Base-by-base conservation (phyloP, 2,329 filamentous ascomycete genomes). In the Huntiella savannae region DNA sequence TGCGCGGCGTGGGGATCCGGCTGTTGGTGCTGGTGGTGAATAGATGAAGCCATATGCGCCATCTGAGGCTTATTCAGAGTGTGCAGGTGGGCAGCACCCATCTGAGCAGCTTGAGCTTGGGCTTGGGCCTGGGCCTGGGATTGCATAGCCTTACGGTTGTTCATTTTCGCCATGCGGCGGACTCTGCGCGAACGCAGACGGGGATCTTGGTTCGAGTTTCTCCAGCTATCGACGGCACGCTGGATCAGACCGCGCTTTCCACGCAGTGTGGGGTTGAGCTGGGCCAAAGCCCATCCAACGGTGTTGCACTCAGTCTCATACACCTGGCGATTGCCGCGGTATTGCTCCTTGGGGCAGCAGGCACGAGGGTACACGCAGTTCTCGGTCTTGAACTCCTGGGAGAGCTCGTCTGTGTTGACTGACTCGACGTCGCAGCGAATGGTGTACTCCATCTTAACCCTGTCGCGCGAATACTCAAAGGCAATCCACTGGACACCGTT, bases 301-400 rank as follows among this genome's bases (percentile, higher is more conserved):
- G 86, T 85, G 64, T 98, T 98, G 71, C 91, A 98, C 65, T 98
- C 91, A 12, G 85, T 95, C 67, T 98, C 91, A 62, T 98, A 98
- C 54, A 91, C 82, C 54, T 95, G 67, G 12, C 91, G 80, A 61
- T 98, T 98, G 51, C 91, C 91, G 50, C 87, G 81, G 68, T 98
- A 98, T 59, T 93, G 82, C 49, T 96, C 88, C 63, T 96, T 96
- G 54, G 77, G 75, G 62, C 86, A 93, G 68, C 87, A 95, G 3
- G 91, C 91, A 50, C 91, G 77, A 3, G 91, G 91, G 59, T 96
- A 98, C 11, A 98, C 91, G 60, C 91, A 96, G 65, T 98, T 98
- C 60, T 95, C 88, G 6, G 84, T 84, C 69, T 94, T 96, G 72
- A 96, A 96, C 53, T 96, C 88, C 52, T 75, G 69, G 39, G 75